Base-by-base conservation (phyloP, 768 basidiomycete genomes). In the Pisolithus tinctorius region DNA sequence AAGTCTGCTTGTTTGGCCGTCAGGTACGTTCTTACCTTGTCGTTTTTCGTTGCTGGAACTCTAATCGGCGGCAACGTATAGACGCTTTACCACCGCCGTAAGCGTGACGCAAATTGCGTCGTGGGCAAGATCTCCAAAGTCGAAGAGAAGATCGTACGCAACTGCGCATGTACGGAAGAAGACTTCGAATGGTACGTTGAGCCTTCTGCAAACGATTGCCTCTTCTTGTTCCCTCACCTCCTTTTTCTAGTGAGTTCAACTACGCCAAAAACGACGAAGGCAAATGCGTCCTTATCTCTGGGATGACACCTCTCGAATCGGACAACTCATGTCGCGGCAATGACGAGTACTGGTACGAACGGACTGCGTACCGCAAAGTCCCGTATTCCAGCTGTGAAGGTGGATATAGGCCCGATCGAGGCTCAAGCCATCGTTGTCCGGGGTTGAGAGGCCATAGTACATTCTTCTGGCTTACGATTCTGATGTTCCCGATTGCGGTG, bases 121-220 rank as follows among this genome's bases (percentile, higher is more conserved):
- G 84, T 99, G 8, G 96, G 96, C 5, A 71, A 84, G 44, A 78
- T 73, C 54, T 73, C 62, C 42, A 88, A 80, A 69, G 70, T 71
- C 41, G 61, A 66, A 17, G 75, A 77, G 25, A 75, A 71, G 34
- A 61, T 87, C 29, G 78, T 84, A 20, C 69, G 76, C 37, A 85
- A 87, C 50, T 99, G 96, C 61, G 65, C 77, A 0, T 98, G 96
- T 60, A 69, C 72, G 0, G 57, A 65, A 10, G 73, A 75, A 0
- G 96, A 99, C 70, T 98, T 98, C 64, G 96, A 99, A 72, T 99
- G 96, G 95, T 93, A 51, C 51, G 84, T 62, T 6, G 6, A 13
- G n/a, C 47, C 13, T 16, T 20, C 13, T 6, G 37, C 23, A 10
- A 34, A 11, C 10, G 16, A 9, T 36, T 14, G 3, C 45, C 29